phyloP scores from a whole-genome alignment of 768 basidiomycete genomes.

The Hydnomerulius pinastri region DNA sequence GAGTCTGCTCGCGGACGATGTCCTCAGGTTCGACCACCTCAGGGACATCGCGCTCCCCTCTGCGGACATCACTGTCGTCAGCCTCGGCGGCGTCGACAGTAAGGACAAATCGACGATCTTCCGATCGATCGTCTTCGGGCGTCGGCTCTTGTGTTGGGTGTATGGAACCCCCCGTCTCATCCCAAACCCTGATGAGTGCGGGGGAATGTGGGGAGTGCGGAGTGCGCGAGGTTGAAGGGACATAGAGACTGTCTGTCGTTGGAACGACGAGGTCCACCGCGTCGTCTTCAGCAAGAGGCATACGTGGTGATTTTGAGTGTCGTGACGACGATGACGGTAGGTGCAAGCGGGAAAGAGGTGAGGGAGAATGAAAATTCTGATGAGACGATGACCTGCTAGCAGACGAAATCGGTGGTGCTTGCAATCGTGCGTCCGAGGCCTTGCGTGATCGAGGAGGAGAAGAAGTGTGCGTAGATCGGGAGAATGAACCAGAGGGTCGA shows the following conservation, averaged over 20 bases:
- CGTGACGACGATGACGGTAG: conserved; percentile 4
- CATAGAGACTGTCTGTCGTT: conserved; percentile 14
- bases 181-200: conserved; percentile 29
- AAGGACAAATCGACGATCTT: conserved; percentile 6
- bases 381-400: conserved; percentile 12
- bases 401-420: conserved; percentile 8
- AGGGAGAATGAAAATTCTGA: conserved; percentile 13
- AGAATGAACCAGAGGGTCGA: not conserved
- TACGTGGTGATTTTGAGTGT: conserved; percentile 3
- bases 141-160: not conserved
- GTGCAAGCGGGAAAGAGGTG: conserved; percentile 12
- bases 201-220: conserved; percentile 20
- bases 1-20: conserved; percentile 17
- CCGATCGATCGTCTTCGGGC: not conserved
- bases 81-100: conserved; percentile 1
- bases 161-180: conserved; percentile 4
- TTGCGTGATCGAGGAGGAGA: conserved; percentile 10
- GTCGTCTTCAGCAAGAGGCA: conserved; percentile 46
- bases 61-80: not conserved
- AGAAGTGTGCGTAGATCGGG: conserved; percentile 9
- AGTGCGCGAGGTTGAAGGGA: conserved; percentile 16
- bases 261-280: conserved; percentile 86
- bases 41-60: not conserved
- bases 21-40: conserved; percentile 7
- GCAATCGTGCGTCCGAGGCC: not conserved